Percentiles rank a stretch among this genome's conserved stretches.
phyloP scores from a whole-genome alignment of 2,329 filamentous ascomycete species.

The Phyllachora maydis region DNA sequence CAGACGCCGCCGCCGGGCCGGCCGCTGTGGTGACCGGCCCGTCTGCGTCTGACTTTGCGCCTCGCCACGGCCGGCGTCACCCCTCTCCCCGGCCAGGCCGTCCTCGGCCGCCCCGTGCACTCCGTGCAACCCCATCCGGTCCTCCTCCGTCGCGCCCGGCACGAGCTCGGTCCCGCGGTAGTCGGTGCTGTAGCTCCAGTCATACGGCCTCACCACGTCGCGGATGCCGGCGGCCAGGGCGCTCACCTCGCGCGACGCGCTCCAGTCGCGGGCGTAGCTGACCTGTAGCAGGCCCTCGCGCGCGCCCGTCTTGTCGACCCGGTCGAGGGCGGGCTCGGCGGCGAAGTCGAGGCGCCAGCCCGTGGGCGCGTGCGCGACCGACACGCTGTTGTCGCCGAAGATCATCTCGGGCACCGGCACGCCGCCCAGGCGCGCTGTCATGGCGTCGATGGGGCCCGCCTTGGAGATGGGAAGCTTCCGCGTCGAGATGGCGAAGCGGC shows the following conservation, averaged over 20 bases:
- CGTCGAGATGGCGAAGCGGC: slow-evolving; percentile 54
- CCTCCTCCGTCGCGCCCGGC: too few relatives aligned
- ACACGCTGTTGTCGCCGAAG: slow-evolving; percentile 82
- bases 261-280: slow-evolving; percentile 79
- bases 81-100: slow-evolving; percentile 1
- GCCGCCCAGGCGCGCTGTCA: slow-evolving; percentile 55
- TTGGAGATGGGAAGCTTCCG: slow-evolving; percentile 93
- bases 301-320: slow-evolving; percentile 81
- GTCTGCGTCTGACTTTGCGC: too few relatives aligned
- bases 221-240: slow-evolving; percentile 76
- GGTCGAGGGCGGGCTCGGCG: slow-evolving; percentile 70
- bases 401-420: slow-evolving; percentile 98
- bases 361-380: slow-evolving; percentile 51
- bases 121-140: too few relatives aligned
- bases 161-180: slow-evolving; percentile 72
- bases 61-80: too few relatives aligned
- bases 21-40: too few relatives aligned
- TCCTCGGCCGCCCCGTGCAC: slow-evolving; percentile 1
- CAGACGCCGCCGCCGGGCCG: too few relatives aligned
- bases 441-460: slow-evolving; percentile 68
- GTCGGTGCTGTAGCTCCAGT: slow-evolving; percentile 91
- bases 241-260: slow-evolving; percentile 44
- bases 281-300: slow-evolving; percentile 91
- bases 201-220: slow-evolving; percentile 86
- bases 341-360: slow-evolving; percentile 68